Base-by-base conservation (phyloP, 441 rosid species). In the Metrosideros polymorpha region DNA sequence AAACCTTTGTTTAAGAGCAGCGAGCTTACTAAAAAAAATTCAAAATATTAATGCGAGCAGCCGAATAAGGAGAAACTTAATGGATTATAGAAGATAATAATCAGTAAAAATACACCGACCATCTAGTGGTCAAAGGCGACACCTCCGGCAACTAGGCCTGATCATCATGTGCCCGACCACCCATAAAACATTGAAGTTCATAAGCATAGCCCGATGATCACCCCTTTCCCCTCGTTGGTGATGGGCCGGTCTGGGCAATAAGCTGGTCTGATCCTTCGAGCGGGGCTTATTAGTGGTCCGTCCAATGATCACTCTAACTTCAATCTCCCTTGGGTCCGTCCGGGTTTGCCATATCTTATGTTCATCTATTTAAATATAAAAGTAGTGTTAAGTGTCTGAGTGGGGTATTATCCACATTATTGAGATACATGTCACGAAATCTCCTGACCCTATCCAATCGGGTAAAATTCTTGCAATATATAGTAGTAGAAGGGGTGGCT, bases 21-120 rank as follows among this genome's bases (percentile, higher is more conserved):
- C 2, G 17, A 10, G 25, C 4, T 71, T 12, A 71, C 39, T n/a
- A 71, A 32, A 12, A 2, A 39, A 4, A 71, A 71, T 71, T 35
- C 1, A 2, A 22, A 32, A 42, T 1, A 10, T 71, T 10, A 24
- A 71, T 2, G 5, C 0, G 10, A 71, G 47, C 7, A 12, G 77
- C 14, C 7, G 13, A 66, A 18, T 9, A 2, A 18, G 14, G 77
- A 32, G 77, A 66, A 63, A 32, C 2, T 32, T 66, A 18, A 66
- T 8, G 77, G 43, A 18, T 32, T 66, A 0, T 66, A 4, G 12
- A 30, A 61, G 42, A 61, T 61, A 15, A 61, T 0, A 17, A 61
- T 15, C 39, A 61, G 75, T 17, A 15, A 29, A 15, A 61, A 22
- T 0, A 32, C 76, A 32, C 25, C 3, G 2, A 32, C 77, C 77